phyloP scores from a whole-genome alignment of 306 rosid genomes.

The Corylus americana region DNA sequence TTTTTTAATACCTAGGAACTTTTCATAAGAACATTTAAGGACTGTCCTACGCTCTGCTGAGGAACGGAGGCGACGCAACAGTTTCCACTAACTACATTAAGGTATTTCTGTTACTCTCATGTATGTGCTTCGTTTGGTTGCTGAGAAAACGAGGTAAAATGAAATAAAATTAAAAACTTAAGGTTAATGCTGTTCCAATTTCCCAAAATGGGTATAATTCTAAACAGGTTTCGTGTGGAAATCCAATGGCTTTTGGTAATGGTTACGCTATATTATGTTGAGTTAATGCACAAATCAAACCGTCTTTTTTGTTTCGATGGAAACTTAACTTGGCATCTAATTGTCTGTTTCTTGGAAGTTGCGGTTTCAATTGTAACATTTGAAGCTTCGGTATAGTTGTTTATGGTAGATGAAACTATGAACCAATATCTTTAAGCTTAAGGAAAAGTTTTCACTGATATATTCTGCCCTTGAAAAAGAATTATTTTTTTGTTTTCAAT shows the following conservation, averaged over 20 bases:
- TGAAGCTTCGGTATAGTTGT: neutral
- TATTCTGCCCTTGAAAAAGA: neutral
- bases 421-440: neutral
- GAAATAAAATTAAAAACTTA: too few relatives aligned
- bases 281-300: neutral
- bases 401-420: neutral
- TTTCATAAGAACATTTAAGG: too few relatives aligned
- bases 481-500: neutral
- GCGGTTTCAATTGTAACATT: neutral
- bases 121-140: neutral
- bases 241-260: neutral
- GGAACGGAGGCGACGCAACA: too few relatives aligned
- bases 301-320: neutral
- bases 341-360: neutral
- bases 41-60: too few relatives aligned
- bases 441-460: neutral
- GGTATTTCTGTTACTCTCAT: neutral
- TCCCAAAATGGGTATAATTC: neutral
- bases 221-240: neutral
- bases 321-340: neutral
- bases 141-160: neutral
- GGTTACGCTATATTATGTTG: neutral
- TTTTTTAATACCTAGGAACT: too few relatives aligned
- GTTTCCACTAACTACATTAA: neutral
- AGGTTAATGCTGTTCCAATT: neutral